A percentile compares a stretch with the other conserved stretches of the same genome.
These are phyloP conservation scores for Lycium ferocissimum DNA, from an alignment of 257 asterid species.

Conservation along the genomic window DNA sequence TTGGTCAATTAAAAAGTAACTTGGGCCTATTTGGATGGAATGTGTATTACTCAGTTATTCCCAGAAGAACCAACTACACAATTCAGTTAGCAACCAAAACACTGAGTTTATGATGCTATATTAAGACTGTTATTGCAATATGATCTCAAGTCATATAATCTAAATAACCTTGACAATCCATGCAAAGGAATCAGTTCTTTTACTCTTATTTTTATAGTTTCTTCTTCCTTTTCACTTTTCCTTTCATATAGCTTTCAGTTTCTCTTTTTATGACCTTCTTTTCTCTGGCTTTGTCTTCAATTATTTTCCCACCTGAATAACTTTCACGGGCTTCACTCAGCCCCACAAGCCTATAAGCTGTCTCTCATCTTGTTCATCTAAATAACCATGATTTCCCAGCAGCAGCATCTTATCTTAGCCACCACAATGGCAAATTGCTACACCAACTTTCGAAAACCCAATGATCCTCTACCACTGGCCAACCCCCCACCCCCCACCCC, in stretches of 20 bases:
- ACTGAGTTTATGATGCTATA: neutral
- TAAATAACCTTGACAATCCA: neutral
- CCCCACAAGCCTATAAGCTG: slow-evolving; percentile 18
- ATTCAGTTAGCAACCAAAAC: neutral
- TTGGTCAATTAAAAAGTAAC: neutral
- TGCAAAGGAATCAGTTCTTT: neutral
- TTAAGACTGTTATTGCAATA: neutral
- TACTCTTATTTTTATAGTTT: neutral
- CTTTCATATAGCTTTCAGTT: neutral
- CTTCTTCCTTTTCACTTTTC: neutral
- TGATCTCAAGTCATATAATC: neutral
- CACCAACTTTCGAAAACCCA: neutral
- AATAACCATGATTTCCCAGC: slow-evolving; percentile 9
- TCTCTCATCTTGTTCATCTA: neutral
- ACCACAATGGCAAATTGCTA: neutral
- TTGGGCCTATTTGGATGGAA: neutral
- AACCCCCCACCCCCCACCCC: neutral
- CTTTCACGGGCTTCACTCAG: neutral
- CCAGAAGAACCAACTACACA: neutral
- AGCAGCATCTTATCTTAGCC: neutral
- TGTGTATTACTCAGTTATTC: neutral
- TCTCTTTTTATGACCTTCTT: neutral
- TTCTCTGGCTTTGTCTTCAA: slow-evolving; percentile 3
- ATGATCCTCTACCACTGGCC: neutral
- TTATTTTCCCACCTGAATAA: neutral